Conservation (phyloP, 306 rosid genomes). For the apple (Malus domestica) region DNA sequence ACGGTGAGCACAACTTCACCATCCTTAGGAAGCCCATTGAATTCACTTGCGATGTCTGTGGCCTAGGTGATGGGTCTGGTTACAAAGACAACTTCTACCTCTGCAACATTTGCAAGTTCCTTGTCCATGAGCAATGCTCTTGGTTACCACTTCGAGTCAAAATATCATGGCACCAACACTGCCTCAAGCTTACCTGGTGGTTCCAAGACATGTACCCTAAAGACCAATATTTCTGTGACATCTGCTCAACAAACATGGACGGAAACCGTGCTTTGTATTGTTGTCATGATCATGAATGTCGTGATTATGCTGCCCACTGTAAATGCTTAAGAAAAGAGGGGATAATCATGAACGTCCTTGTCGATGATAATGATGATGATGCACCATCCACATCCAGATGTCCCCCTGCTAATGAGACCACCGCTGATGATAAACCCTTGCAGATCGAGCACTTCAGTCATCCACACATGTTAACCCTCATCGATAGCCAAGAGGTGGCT, state of each 20-base stretch:
- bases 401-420: neutral
- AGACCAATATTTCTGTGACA: neutral
- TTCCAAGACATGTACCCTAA: neutral
- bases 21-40: too few relatives aligned
- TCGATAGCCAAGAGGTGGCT: neutral
- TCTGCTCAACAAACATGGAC: neutral
- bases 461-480: neutral
- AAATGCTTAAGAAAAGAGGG: rapidly evolving
- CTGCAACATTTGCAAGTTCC: neutral
- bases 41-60: neutral
- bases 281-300: neutral
- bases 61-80: too few relatives aligned
- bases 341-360: neutral
- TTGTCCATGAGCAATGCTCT: neutral
- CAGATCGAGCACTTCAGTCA: neutral
- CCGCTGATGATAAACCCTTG: neutral
- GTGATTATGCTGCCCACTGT: neutral
- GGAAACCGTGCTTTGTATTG: neutral
- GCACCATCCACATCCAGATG: neutral
- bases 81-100: neutral
- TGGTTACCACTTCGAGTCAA: neutral
- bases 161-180: neutral
- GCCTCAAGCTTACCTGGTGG: neutral
- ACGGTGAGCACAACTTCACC: neutral
- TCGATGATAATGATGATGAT: neutral